Evolutionary conservation across 192 early-diverging fungal species (phyloP), one percentile per base, ranked within the genome.

Genomic region (Podila clonocystis): DNA sequence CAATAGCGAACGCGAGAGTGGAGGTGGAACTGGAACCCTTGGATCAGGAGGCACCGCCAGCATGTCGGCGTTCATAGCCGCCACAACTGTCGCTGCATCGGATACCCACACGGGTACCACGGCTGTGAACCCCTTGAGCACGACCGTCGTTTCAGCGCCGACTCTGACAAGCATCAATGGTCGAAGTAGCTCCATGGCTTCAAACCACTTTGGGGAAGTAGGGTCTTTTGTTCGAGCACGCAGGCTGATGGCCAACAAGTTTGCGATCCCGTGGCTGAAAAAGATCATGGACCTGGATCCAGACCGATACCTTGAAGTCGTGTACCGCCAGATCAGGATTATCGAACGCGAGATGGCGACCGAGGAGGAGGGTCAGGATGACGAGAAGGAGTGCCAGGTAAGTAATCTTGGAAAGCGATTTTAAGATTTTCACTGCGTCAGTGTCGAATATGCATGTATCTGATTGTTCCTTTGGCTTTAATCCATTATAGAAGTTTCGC

Each of bases 171-270:
- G n/a, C 7, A 24, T 26, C 22, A 55, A 55, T 9, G 52, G 24
- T 55, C 52, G 70, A 31, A 72, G 24, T 22, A 79, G 31, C 20
- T 79, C 75, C 5, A 33, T 41, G 11, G 62, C 65, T 8, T 72
- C 69, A 19, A 79, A 50, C 45, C 59, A 63, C 60, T 75, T 57
- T 59, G 83, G 67, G 60, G 72, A 71, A 41, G 73, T 69, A 41
- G 85, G 84, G 57, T 74, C 83, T 13, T 90, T 89, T 75, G 83
- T 90, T 8, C 82, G 67, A 26, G 82, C 78, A 17, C 68, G 89
- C 38, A 73, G 75, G 57, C 57, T 84, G 58, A 67, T 90, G 41
- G 82, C 66, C 31, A 88, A 86, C 36, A 83, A 86, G 45, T 90
- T 85, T 83, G 63, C 87, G 3, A 11, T 74, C 5, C 66, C 75